Percentiles rank a stretch among this genome's conserved stretches.
phyloP scores from a whole-genome alignment of 805 yeast genomes.

The Middelhovenomyces tepae region DNA sequence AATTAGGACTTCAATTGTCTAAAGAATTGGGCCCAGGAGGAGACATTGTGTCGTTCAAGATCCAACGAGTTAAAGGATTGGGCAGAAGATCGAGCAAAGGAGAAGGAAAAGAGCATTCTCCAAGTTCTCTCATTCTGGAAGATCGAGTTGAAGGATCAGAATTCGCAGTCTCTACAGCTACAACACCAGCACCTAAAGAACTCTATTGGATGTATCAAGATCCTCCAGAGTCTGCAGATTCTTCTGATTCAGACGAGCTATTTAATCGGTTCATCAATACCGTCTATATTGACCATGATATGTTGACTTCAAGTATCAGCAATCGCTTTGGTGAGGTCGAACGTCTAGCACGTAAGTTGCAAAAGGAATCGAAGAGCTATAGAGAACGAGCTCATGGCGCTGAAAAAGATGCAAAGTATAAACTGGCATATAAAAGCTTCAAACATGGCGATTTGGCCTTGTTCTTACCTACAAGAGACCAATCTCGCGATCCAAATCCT shows the following conservation, averaged over 20 bases:
- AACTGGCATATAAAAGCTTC: conserved; percentile 61
- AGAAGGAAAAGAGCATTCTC: conserved; percentile 3
- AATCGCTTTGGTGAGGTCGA: conserved; percentile 86
- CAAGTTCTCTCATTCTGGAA: conserved; percentile 4
- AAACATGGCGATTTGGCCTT: conserved; percentile 68
- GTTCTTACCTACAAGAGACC: conserved; percentile 69
- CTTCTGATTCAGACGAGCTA: conserved; percentile 1
- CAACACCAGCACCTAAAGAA: conserved; percentile 11
- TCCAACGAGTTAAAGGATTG: conserved; percentile 70
- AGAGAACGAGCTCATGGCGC: conserved; percentile 27
- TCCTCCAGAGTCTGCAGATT: not conserved
- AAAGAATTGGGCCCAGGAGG: conserved; percentile 31
- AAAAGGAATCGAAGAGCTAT: conserved; percentile 55
- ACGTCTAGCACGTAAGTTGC: conserved; percentile 73
- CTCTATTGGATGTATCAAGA: conserved; percentile 42
- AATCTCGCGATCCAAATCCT: conserved; percentile 36
- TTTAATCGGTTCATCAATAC: conserved; percentile 17
- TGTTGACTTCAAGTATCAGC: conserved; percentile 39
- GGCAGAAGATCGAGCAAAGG: conserved; percentile 6
- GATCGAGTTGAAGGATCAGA: conserved; percentile 3
- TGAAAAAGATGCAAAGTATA: conserved; percentile 33
- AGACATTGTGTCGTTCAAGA: conserved; percentile 31
- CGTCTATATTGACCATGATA: conserved; percentile 31
- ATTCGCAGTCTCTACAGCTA: conserved; percentile 1
- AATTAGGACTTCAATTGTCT: conserved; percentile 65